Base-by-base conservation (phyloP, 202 grass and related monocot species). In the Eragrostis tef region DNA sequence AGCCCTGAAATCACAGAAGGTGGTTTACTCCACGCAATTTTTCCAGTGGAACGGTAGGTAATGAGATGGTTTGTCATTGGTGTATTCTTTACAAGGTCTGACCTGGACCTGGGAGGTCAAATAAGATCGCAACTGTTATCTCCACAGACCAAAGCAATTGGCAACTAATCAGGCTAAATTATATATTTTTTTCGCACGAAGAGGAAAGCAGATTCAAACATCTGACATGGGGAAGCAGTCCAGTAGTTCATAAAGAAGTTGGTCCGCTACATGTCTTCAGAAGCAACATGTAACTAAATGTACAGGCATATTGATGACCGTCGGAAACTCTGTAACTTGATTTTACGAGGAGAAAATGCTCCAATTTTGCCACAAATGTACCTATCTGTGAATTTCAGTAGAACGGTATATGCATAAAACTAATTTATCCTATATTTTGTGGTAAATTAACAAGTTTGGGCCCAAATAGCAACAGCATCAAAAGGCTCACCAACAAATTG, bases 251-350 rank as follows among this genome's bases (percentile, higher is more conserved):
- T 70, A 69, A 54, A 75, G 53, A 70, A 61, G 29, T 62, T 11
- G 41, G 42, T 45, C 26, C 19, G 7, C 22, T 31, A 59, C 20
- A 46, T 25, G 7, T 24, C 6, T 5, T 80, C 63, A 73, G 60
- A 54, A 44, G 29, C 50, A 67, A 58, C 83, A 36, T 89, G 87
- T 82, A 77, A 82, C 50, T 88, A 15, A 15, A n/a, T 75, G 64
- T 74, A 64, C 70, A 76, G 34, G 71, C 64, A 49, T 81, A 52
- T 26, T 67, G 29, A 64, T 42, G 49, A n/a, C 52, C 26, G 24
- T 21, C 3, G 0, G 17, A 49, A 67, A 71, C 47, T 8, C n/a
- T 27, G 21, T 48, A 85, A 21, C 11, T 77, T 65, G 3, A 15
- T 64, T 42, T 15, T 82, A 45, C 11, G 19, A 6, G 61, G 53